A percentile compares a stretch with the other conserved stretches of the same genome.
phyloP scores from a whole-genome alignment of 2,329 filamentous ascomycete genomes.

The Arthrobotrys megalospora region DNA sequence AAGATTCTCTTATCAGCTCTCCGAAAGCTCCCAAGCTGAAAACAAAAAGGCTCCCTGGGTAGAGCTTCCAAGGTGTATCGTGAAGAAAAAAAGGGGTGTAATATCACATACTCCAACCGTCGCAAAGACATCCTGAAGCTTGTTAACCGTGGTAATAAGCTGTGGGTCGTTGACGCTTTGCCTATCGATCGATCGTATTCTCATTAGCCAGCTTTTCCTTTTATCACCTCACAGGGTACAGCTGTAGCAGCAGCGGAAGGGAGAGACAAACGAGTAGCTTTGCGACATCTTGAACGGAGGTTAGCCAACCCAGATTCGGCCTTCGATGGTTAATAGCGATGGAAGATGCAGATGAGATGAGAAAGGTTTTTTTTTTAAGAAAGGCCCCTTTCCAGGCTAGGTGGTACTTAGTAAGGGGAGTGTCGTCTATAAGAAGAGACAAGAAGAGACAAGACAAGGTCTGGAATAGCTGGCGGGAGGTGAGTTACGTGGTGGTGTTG shows the following conservation, averaged over 20 bases:
- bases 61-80: slow-evolving; percentile 24
- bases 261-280: slow-evolving; percentile 54
- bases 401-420: slow-evolving; percentile 6
- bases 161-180: slow-evolving; percentile 81
- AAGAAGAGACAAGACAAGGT: neutral
- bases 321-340: slow-evolving; percentile 18
- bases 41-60: slow-evolving; percentile 27
- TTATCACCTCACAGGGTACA: neutral
- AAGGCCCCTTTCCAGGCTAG: slow-evolving; percentile 8
- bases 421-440: slow-evolving; percentile 7
- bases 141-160: slow-evolving; percentile 90
- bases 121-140: slow-evolving; percentile 98
- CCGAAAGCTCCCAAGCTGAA: neutral
- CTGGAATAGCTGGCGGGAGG: neutral
- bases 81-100: neutral
- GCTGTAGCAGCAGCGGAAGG: neutral
- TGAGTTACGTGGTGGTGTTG: slow-evolving; percentile 41
- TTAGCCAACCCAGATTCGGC: slow-evolving; percentile 5
- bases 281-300: slow-evolving; percentile 47
- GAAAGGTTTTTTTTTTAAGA: slow-evolving; percentile 1
- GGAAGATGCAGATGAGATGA: slow-evolving; percentile 38
- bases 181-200: slow-evolving; percentile 68
- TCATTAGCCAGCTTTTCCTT: neutral
- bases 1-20: slow-evolving; percentile 40
- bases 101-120: slow-evolving; percentile 82